Evolutionary conservation across 1,284 basidiomycete species (phyloP), one percentile per base, ranked within the genome.

Genomic region (Vanrija sp.): DNA sequence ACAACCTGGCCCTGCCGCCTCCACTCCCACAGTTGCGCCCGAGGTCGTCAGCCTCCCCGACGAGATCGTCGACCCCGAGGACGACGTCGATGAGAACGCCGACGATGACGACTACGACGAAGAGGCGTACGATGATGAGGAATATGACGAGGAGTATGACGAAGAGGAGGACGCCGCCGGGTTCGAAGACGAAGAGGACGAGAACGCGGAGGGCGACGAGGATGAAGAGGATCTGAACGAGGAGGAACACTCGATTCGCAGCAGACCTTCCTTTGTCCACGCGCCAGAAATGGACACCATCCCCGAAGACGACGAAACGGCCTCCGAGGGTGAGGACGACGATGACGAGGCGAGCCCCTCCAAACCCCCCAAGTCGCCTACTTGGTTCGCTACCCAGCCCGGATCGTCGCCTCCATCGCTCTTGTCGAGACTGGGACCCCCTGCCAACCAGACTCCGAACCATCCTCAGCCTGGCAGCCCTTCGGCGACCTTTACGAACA

Each of bases 241-340:
- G 39, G 50, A 49, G 12, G 52, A 57, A 0, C 31, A 47, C 16
- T 37, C 43, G 23, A 35, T 49, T 16, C 49, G 35, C 18, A 59
- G 57, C 23, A 41, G 51, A 16, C 45, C 47, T 25, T 65, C 62
- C 1, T 45, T 56, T 18, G 63, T 56, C 3, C 38, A 59, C 19
- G 42, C 57, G 4, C 62, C 66, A 14, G 64, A 63, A 16, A 65
- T 67, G 63, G 60, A 62, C 37, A 62, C 68, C 10, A 67, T 71
- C 45, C 61, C 60, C 10, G 66, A 70, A 51, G 62, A 62, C 22
- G 54, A 56, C 25, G 48, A 62, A 43, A 53, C 45, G 5, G 50
- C 44, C 3, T 58, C 57, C 16, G 62, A 56, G 16, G 52, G 54
- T 6, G 59, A 60, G 9, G 54, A 31, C 19, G 56, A 52, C 20